Base-by-base conservation (phyloP, 768 basidiomycete species). In the Mycena indigotica region DNA sequence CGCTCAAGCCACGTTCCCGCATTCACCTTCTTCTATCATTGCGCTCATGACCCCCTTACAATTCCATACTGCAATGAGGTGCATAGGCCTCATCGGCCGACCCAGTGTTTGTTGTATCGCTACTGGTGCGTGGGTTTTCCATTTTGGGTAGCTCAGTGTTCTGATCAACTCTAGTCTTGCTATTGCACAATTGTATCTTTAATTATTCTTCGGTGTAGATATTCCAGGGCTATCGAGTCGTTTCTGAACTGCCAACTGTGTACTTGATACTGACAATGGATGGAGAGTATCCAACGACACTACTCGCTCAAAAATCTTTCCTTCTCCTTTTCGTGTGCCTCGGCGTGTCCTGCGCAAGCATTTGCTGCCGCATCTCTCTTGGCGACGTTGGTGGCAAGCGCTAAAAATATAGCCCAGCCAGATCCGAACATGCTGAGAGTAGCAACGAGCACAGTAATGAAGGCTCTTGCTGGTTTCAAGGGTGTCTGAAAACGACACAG, bases 371-470 rank as follows among this genome's bases (percentile, higher is more conserved):
- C 41, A 16, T 23, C 8, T 21, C 40, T 35, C 19, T 61, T 21
- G 13, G 35, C 24, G 5, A 52, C 3, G 13, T 12, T 8, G 38
- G 49, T 44, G 55, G 61, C 53, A 19, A 52, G 23, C 21, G 16
- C 24, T 13, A 55, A 15, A 53, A 50, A 46, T 19, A 55, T 21
- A 13, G 65, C 67, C 67, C 67, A 68, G 32, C 52, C 65, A 13
- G 56, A 45, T 12, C 65, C 61, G 55, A 70, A 68, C 68, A 67
- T 69, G 56, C 66, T 66, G 30, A 66, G 46, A 13, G 67, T 69
- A 4, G 67, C 67, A 10, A 67, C 69, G 8, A 70, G 28, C 2
- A 67, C 66, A 3, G 67, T 61, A 23, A 67, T 57, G 23, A 69
- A 56, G 12, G 62, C 52, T 17, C 56, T 48, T 8, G 63, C 61